Evolutionary conservation across 2,329 filamentous ascomycete genomes (phyloP), one percentile per base, ranked within the genome.

Genomic region (Fonsecaea multimorphosa): DNA sequence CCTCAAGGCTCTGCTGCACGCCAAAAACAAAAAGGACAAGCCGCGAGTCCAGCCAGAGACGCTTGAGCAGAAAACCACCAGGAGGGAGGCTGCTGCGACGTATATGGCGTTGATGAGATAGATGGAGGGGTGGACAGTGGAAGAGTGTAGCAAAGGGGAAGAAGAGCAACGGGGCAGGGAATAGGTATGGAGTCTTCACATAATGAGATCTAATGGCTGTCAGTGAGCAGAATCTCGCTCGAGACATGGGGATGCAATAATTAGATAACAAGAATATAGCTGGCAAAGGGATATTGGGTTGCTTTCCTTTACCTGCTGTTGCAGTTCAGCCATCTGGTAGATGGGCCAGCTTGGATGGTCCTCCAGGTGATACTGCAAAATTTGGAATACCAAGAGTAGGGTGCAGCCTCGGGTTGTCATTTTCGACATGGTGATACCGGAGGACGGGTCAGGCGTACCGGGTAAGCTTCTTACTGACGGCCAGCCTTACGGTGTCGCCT

Each of bases 1-100:
- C 40, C 58, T 72, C 22, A 72, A 70, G 66, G 52, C 67, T 3
- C 58, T 73, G 16, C 57, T 73, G 62, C 38, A 59, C 40, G 36
- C 38, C 34, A 52, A 59, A 46, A 67, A 61, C 49, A 51, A 56
- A 19, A 58, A 68, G 24, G 40, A 61, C 11, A 67, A 66, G 53
- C 12, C 32, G 22, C 66, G 64, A 46, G 6, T 59, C 31, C 53
- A 7, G n/a, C 32, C 44, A 0, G 61, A 64, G 57, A 65, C 65
- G 0, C 12, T 36, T 4, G 66, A 71, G 53, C 24, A 66, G 53
- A 69, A 64, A 54, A 54, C 58, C 8, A 24, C 57, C 22, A 59
- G 58, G 51, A 67, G 22, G 49, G 68, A 72, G 46, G 70, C 70
- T 16, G 40, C 29, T 5, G 64, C 61, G 3, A 44, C 58, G 2